Conservation (phyloP, 768 basidiomycete species). For the Gloeostereum incarnatum region DNA sequence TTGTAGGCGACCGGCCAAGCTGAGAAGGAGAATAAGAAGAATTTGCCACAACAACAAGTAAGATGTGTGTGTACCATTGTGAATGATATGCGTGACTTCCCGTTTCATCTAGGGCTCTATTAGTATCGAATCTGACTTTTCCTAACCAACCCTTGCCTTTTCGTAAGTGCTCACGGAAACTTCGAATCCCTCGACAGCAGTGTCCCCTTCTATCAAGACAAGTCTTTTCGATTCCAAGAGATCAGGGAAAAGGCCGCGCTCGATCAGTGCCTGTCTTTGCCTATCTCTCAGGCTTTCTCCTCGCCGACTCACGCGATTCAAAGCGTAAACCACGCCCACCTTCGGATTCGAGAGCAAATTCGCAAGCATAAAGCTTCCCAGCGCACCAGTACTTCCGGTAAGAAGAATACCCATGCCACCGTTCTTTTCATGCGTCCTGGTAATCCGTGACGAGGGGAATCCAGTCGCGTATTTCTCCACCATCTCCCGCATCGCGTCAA, state of each 20-base stretch:
- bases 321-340: conserved; percentile 11
- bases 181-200: conserved; percentile 18
- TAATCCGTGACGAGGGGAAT: conserved; percentile 1
- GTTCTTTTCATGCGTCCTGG: neutral
- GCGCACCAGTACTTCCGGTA: conserved; percentile 22
- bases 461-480: conserved; percentile 7
- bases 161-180: conserved; percentile 15
- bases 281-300: conserved; percentile 8
- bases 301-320: conserved; percentile 15
- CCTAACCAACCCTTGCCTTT: conserved; percentile 16
- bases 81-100: conserved; percentile 18
- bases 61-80: conserved; percentile 16
- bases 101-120: conserved; percentile 8
- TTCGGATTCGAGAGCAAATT: conserved; percentile 7
- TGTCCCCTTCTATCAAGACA: conserved; percentile 26
- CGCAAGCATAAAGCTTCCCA: conserved; percentile 15
- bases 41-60: neutral
- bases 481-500: conserved; percentile 11
- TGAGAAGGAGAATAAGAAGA: neutral
- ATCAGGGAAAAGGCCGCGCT: conserved; percentile 19
- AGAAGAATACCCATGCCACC: conserved; percentile 12
- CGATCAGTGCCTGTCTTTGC: conserved; percentile 21
- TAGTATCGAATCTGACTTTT: too few species aligned
- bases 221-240: conserved; percentile 22
- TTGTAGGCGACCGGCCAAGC: conserved; percentile 29